These are phyloP conservation scores for Wallacemonas rigidus DNA, from an alignment of 208 protist species.

Conservation along the genomic window DNA sequence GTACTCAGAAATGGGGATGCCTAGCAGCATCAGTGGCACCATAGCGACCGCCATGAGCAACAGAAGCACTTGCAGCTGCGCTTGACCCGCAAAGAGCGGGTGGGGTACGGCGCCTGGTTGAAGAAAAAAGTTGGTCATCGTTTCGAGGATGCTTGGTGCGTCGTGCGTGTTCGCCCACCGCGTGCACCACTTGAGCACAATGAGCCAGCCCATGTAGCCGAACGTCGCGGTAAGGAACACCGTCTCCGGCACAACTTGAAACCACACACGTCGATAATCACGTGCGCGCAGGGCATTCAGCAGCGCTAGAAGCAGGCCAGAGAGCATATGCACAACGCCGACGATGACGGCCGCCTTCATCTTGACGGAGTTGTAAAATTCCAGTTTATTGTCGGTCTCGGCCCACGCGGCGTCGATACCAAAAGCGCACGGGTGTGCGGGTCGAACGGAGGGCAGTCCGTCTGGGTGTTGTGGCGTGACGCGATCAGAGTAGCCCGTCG, in stretches of 20 bases:
- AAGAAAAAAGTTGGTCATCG: conserved; percentile 96
- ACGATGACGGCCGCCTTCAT: conserved; percentile 99
- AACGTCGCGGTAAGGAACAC: conserved; percentile 95
- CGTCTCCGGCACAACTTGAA: conserved; percentile 96
- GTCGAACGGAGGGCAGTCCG: conserved; percentile 48
- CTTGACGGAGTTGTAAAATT: conserved; percentile 98
- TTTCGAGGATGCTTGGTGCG: conserved; percentile 82
- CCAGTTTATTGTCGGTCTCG: conserved; percentile 95
- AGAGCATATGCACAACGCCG: conserved; percentile 96
- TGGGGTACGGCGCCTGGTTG: conserved; percentile 36
- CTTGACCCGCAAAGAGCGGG: conserved; percentile 58
- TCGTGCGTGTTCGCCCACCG: conserved; percentile 54
- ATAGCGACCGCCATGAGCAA: conserved; percentile 71
- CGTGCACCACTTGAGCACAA: conserved; percentile 96
- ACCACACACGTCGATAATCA: conserved; percentile 83
- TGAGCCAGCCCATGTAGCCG: conserved; percentile 97
- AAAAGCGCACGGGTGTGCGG: conserved; percentile 55
- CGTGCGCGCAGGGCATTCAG: conserved; percentile 76
- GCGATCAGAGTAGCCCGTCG: conserved; percentile 32
- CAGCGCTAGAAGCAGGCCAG: conserved; percentile 93
- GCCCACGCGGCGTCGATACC: conserved; percentile 90
- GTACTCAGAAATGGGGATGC: conserved; percentile 74
- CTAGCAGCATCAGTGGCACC: conserved; percentile 90
- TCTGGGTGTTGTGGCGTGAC: conserved; percentile 26
- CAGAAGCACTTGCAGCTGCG: conserved; percentile 66